phyloP scores from a whole-genome alignment of 768 basidiomycete species.

The Rickenella mellea region DNA sequence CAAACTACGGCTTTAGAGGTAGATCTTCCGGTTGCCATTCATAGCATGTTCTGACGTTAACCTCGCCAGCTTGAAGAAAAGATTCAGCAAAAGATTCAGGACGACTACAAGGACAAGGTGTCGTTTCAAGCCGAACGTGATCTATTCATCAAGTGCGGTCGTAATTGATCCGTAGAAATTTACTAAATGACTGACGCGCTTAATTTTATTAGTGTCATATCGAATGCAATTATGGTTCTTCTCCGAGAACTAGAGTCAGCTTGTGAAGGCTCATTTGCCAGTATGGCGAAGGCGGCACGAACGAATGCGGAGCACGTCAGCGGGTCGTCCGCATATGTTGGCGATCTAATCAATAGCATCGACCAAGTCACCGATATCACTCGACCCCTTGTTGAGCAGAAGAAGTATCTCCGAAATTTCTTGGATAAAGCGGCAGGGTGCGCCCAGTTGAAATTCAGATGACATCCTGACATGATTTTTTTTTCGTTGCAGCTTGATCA shows the following conservation, averaged over 20 bases:
- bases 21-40: conserved; percentile 8
- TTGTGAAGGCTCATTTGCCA: conserved; percentile 69
- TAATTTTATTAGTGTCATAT: conserved; percentile 55
- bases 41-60: background rate
- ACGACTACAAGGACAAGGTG: conserved; percentile 69
- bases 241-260: conserved; percentile 81
- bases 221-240: conserved; percentile 69
- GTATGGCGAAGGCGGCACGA: conserved; percentile 78
- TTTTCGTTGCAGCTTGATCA: conserved; percentile 49
- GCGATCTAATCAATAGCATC: conserved; percentile 63
- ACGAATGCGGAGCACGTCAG: conserved; percentile 70
- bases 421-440: conserved; percentile 91
- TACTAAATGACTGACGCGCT: background rate
- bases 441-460: conserved; percentile 7
- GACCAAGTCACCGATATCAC: conserved; percentile 72
- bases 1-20: conserved; percentile 86
- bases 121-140: conserved; percentile 82
- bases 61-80: conserved; percentile 77
- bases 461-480: background rate
- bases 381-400: conserved; percentile 80
- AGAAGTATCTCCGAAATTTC: conserved; percentile 89
- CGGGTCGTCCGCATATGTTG: conserved; percentile 74
- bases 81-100: conserved; percentile 71
- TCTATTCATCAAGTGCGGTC: conserved; percentile 70
- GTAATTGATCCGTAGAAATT: background rate